Conservation (phyloP, 2,329 filamentous ascomycete species). For the Ceratocystis smalleyi region DNA sequence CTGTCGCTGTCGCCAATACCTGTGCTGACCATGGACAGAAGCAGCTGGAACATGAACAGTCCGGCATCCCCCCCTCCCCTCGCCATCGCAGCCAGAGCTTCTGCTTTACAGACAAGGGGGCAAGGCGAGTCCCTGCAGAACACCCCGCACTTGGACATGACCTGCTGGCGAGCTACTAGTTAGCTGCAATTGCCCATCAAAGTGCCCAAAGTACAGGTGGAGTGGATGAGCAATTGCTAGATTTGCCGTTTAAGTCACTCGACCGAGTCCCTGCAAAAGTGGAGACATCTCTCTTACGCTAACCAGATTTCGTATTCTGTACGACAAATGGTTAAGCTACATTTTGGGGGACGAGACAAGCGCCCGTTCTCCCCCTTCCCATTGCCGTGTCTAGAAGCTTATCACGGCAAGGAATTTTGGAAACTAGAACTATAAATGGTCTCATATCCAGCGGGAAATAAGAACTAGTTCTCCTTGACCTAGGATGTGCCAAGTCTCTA, state of each 20-base stretch:
- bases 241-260: background rate
- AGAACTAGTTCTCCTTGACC: background rate
- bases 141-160: background rate
- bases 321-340: background rate
- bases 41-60: background rate
- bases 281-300: background rate
- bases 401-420: background rate
- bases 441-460: background rate
- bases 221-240: background rate
- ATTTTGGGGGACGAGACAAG: too few species aligned
- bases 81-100: background rate
- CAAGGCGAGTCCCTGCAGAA: background rate
- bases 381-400: background rate
- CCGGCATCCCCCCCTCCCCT: background rate
- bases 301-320: background rate
- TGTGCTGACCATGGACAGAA: background rate
- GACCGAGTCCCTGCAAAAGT: background rate
- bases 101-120: background rate
- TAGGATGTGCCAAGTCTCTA: background rate
- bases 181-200: background rate
- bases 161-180: background rate
- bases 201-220: background rate
- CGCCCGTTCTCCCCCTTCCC: too few species aligned
- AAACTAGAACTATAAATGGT: background rate
- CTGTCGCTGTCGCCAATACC: background rate